Conservation (phyloP, 306 rosid genomes). For the Sphenostylis stenocarpa region DNA sequence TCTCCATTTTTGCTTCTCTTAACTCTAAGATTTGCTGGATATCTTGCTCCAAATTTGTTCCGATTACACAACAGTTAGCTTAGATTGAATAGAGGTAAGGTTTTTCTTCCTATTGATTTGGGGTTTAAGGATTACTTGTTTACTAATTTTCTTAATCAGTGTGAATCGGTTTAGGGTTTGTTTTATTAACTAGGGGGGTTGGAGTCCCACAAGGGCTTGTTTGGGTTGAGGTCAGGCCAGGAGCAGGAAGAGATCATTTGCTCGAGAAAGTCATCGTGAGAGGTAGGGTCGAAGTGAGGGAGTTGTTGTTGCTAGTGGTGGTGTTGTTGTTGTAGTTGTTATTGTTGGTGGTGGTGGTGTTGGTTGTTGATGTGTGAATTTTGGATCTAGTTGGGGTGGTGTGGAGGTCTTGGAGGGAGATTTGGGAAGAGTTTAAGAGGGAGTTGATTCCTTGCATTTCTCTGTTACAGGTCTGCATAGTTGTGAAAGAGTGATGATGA, state of each 20-base stretch:
- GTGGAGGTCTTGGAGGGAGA: slow-evolving; percentile 68
- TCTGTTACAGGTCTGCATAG: slow-evolving; percentile 64
- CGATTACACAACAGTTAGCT: too few relatives aligned
- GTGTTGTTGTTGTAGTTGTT: too few relatives aligned
- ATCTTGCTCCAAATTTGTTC: too few relatives aligned
- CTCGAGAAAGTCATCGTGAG: slow-evolving; percentile 83
- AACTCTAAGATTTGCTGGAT: too few relatives aligned
- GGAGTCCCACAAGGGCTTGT: slow-evolving; percentile 53
- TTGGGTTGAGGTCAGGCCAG: slow-evolving; percentile 17
- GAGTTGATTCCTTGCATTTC: slow-evolving; percentile 70
- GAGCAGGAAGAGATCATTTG: slow-evolving; percentile 67
- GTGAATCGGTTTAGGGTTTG: too few relatives aligned
- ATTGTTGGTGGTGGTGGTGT: not conserved
- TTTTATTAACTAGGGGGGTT: too few relatives aligned
- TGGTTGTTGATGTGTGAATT: slow-evolving; percentile 37
- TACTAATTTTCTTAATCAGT: too few relatives aligned
- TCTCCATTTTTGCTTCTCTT: too few relatives aligned
- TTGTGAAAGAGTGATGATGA: too few relatives aligned
- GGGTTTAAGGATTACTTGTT: too few relatives aligned
- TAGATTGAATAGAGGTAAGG: too few relatives aligned
- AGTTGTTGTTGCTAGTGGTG: not conserved
- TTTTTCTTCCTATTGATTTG: too few relatives aligned
- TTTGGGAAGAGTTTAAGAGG: slow-evolving; percentile 55
- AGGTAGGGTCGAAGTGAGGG: slow-evolving; percentile 51
- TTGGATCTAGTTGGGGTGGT: slow-evolving; percentile 40